A percentile compares a stretch with the other conserved stretches of the same genome.
phyloP scores from a whole-genome alignment of 2,329 filamentous ascomycete species.

The Phaeosphaeriaceae sp. region DNA sequence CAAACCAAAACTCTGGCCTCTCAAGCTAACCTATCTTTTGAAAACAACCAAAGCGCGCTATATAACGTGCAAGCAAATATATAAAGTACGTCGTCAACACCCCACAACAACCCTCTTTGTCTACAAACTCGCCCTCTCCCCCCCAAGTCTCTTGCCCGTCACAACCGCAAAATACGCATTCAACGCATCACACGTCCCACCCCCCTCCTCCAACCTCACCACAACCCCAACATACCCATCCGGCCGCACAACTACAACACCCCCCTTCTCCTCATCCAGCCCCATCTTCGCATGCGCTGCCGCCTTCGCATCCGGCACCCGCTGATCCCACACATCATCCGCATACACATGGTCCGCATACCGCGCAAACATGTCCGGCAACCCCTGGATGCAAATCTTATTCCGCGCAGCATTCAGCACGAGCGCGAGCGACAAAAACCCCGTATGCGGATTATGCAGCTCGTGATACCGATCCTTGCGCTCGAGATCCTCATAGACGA shows the following conservation, averaged over 20 bases:
- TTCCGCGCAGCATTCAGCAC: constrained; percentile 73
- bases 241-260: constrained; percentile 81
- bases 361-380: constrained; percentile 73
- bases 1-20: too few species aligned
- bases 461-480: constrained; percentile 68
- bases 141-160: constrained; percentile 64
- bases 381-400: constrained; percentile 73
- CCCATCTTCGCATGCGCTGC: constrained; percentile 89
- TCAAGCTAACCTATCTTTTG: not conserved
- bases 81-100: not conserved
- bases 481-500: constrained; percentile 66
- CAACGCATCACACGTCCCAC: constrained; percentile 79
- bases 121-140: constrained; percentile 42
- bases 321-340: constrained; percentile 77
- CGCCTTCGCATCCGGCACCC: constrained; percentile 72
- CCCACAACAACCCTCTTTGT: not conserved
- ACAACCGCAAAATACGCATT: constrained; percentile 83
- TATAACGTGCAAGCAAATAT: not conserved
- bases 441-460: constrained; percentile 81
- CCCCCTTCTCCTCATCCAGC: constrained; percentile 73
- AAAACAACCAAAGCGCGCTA: not conserved
- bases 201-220: constrained; percentile 74
- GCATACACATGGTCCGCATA: constrained; percentile 87
- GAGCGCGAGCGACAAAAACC: constrained; percentile 80
- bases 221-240: constrained; percentile 87